phyloP scores from a whole-genome alignment of 2,329 filamentous ascomycete genomes.

The Cladosporium cucumerinum region DNA sequence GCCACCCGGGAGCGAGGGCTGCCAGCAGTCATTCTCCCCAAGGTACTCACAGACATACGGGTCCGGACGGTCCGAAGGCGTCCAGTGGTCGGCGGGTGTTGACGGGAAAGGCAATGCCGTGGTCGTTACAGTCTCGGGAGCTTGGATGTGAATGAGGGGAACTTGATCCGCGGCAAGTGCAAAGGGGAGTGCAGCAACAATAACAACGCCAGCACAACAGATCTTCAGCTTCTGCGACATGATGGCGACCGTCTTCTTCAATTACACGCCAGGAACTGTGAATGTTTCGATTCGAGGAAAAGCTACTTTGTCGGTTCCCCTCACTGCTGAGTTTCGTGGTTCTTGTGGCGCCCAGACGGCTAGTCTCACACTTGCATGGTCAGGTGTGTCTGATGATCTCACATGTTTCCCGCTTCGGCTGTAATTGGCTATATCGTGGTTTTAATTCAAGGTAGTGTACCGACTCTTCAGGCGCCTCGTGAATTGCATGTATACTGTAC shows the following conservation, averaged over 20 bases:
- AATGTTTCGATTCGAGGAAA: neutral
- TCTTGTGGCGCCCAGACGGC: constrained; percentile 6
- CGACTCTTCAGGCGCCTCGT: neutral
- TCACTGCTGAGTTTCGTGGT: neutral
- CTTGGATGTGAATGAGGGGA: neutral
- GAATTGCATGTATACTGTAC: neutral
- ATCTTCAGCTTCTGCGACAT: neutral
- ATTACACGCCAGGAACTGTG: neutral
- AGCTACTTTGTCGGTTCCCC: neutral
- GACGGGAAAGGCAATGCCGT: constrained; percentile 18
- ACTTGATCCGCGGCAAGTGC: neutral
- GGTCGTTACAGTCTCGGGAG: constrained; percentile 12
- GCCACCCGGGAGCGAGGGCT: constrained; percentile 21
- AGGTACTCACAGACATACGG: constrained; percentile 29
- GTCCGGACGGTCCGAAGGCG: constrained; percentile 24
- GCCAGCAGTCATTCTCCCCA: constrained; percentile 28
- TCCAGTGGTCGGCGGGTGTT: constrained; percentile 20
- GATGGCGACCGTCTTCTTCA: neutral
- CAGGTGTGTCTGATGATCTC: constrained; percentile 12
- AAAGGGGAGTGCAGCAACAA: neutral
- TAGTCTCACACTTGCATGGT: neutral
- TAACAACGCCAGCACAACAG: neutral
- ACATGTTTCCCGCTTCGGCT: neutral
- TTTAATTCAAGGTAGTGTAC: neutral
- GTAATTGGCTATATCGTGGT: neutral